Evolutionary conservation across 306 rosid species (phyloP).

Genomic region (Boehmeria nivea): DNA sequence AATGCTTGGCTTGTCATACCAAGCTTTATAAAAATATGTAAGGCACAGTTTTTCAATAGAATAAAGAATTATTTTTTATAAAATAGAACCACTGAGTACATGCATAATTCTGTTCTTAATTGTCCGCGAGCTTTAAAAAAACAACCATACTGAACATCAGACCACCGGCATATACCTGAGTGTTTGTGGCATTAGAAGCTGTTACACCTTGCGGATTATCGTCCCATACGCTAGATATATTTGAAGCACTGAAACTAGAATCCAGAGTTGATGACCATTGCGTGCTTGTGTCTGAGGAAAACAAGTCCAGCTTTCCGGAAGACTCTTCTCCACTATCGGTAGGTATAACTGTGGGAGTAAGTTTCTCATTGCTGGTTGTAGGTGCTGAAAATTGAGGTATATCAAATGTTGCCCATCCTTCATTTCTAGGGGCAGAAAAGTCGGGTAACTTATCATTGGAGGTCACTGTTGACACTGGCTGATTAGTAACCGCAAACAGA

Average conservation of each 20-base stretch:
- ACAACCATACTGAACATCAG: too few species aligned
- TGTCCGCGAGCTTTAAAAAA: background rate
- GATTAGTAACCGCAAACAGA: conserved; percentile 35
- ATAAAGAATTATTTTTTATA: too few species aligned
- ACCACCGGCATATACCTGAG: conserved; percentile 41
- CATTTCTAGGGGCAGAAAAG: conserved; percentile 42
- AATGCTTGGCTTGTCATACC: too few species aligned
- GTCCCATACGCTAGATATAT: conserved; percentile 39
- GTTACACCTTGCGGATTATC: conserved; percentile 27
- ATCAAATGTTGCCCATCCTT: conserved; percentile 86
- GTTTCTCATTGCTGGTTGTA: conserved; percentile 26
- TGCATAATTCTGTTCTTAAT: too few species aligned
- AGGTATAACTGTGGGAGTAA: conserved; percentile 19
- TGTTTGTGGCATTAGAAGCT: conserved; percentile 23
- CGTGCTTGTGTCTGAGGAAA: conserved; percentile 30
- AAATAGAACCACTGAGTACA: too few species aligned
- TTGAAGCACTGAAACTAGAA: conserved; percentile 28
- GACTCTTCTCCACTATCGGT: conserved; percentile 26
- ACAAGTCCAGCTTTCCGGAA: conserved; percentile 38
- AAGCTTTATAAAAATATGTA: too few species aligned
- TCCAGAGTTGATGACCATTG: conserved; percentile 41
- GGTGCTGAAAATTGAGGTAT: conserved; percentile 35
- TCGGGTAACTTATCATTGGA: conserved; percentile 32
- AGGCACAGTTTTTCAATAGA: too few species aligned
- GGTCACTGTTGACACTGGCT: conserved; percentile 38